Evolutionary conservation across 1,284 basidiomycete species (phyloP).

Genomic region (Laetiporus sulphureus): DNA sequence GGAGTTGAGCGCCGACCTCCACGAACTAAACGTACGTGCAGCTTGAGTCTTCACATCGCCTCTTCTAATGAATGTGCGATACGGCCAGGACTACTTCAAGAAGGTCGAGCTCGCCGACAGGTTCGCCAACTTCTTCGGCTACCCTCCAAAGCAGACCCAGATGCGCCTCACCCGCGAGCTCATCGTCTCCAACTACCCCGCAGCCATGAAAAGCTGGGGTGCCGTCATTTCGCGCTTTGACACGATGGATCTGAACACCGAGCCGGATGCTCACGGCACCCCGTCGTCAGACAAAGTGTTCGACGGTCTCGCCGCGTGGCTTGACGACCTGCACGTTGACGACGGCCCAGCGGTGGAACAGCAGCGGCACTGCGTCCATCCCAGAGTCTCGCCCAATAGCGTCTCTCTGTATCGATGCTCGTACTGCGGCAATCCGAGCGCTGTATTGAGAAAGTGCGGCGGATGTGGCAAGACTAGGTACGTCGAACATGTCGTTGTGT

Average conservation of each 20-base stretch:
- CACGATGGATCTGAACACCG: constrained; percentile 14
- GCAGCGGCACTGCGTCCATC: constrained; percentile 26
- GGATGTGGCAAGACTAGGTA: constrained; percentile 34
- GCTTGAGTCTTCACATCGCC: background rate
- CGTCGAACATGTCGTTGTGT: constrained; percentile 1
- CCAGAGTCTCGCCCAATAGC: constrained; percentile 35
- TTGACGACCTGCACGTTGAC: constrained; percentile 40
- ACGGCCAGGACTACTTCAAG: constrained; percentile 31
- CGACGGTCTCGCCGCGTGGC: constrained; percentile 50
- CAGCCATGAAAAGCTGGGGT: constrained; percentile 39
- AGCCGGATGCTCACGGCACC: constrained; percentile 20
- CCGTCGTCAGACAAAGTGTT: constrained; percentile 32
- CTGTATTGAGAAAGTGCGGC: constrained; percentile 32
- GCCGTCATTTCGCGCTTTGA: constrained; percentile 34
- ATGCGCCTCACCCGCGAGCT: constrained; percentile 41
- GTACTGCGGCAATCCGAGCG: constrained; percentile 53
- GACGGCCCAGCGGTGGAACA: constrained; percentile 26
- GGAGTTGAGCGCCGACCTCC: constrained; percentile 39
- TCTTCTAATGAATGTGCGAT: background rate
- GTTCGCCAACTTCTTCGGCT: constrained; percentile 38
- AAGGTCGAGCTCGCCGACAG: constrained; percentile 43
- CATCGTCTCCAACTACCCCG: constrained; percentile 36
- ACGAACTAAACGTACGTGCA: constrained; percentile 40
- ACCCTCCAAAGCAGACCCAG: constrained; percentile 38
- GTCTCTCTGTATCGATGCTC: constrained; percentile 48